A percentile compares a stretch with the other conserved stretches of the same genome.
These are phyloP conservation scores for Neophaeococcomyces mojaviensis DNA, from an alignment of 2,329 filamentous ascomycete genomes.

Conservation along the genomic window DNA sequence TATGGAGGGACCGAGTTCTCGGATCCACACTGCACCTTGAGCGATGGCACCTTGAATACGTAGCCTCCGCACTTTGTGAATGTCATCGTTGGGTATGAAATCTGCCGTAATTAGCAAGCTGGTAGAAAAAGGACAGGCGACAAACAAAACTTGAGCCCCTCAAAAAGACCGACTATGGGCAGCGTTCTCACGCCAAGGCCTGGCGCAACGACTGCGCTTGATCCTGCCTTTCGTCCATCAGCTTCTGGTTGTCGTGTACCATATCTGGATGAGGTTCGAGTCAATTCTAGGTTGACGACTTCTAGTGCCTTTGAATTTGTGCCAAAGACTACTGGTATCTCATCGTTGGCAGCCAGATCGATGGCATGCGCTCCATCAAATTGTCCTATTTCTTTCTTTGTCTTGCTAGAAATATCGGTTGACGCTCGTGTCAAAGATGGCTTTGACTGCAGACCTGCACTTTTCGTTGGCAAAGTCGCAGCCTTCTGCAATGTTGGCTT, in stretches of 20 bases:
- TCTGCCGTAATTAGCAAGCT: conserved; percentile 29
- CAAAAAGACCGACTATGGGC: conserved; percentile 42
- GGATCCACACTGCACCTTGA: conserved; percentile 66
- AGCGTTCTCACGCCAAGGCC: not conserved
- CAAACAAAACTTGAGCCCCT: conserved; percentile 52
- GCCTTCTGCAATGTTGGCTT: not conserved
- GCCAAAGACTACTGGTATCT: too few relatives aligned
- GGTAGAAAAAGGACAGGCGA: conserved; percentile 6
- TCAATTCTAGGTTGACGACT: too few relatives aligned
- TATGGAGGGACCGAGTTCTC: conserved; percentile 36
- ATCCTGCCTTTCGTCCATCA: not conserved
- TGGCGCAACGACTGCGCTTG: not conserved
- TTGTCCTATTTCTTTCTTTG: too few relatives aligned
- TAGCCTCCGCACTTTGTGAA: conserved; percentile 56
- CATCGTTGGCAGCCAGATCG: too few relatives aligned
- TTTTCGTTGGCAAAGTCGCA: too few relatives aligned
- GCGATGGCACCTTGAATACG: conserved; percentile 69
- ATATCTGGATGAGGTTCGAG: too few relatives aligned
- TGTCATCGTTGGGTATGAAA: conserved; percentile 76
- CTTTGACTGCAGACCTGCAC: not conserved
- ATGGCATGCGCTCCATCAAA: too few relatives aligned
- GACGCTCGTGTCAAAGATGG: too few relatives aligned
- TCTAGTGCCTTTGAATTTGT: too few relatives aligned
- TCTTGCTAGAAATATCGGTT: too few relatives aligned
- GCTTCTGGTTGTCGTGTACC: too few relatives aligned